phyloP scores from a whole-genome alignment of 768 basidiomycete species.

The Tylopilus felleus region DNA sequence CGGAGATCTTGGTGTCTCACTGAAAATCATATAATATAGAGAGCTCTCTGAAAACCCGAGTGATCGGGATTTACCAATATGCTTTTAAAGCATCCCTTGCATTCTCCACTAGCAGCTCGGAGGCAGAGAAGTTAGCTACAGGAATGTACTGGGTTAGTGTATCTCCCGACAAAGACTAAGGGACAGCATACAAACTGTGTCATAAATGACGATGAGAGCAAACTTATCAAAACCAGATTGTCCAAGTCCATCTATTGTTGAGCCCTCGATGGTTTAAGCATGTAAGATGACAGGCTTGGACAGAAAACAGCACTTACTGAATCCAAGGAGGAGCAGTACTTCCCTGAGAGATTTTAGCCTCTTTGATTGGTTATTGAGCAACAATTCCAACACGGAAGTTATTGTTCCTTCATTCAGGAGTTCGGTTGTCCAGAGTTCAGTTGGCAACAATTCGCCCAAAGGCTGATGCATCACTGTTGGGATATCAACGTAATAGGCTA shows the following conservation, averaged over 20 bases:
- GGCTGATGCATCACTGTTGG: neutral
- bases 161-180: too few species aligned
- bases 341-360: neutral
- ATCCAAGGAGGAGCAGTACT: slow-evolving; percentile 4
- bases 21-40: neutral
- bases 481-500: neutral
- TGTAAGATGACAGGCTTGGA: neutral
- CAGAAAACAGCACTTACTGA: neutral
- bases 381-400: neutral
- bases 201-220: neutral
- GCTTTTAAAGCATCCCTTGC: neutral
- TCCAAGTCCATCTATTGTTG: neutral
- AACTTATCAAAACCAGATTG: neutral
- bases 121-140: neutral
- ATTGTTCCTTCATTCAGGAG: neutral
- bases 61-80: neutral
- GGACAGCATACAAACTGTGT: neutral
- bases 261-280: neutral
- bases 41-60: neutral
- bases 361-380: neutral
- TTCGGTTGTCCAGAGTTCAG: neutral
- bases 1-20: neutral
- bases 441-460: neutral
- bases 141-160: neutral
- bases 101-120: neutral